Base-by-base conservation (phyloP, 202 grass and related monocot species). In the Panicum hallii region DNA sequence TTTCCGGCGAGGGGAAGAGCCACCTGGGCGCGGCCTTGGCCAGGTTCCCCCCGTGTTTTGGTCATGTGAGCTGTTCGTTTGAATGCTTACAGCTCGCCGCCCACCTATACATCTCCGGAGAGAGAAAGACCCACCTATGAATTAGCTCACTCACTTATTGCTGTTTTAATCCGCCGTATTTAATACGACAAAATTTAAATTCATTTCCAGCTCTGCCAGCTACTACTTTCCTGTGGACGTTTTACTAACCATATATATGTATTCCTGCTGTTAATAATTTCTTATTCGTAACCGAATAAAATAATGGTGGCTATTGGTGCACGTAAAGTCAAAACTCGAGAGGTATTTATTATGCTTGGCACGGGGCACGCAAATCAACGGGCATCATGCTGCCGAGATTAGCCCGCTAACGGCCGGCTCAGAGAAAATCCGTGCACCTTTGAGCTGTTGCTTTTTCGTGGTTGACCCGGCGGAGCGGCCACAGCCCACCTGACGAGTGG, bases 381-480 rank as follows among this genome's bases (percentile, higher is more conserved):
- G 67, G 7, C 70, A 86, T 67, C 73, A 83, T 75, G 48, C 48
- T 16, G 72, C 49, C 11, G 60, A 11, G 84, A 79, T 87, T 86
- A 79, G 41, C 32, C 65, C 42, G 43, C 49, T 19, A 86, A 67
- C 74, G 22, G 73, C 74, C 50, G 50, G 46, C 66, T 43, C 79
- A 64, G 74, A 19, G 67, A 55, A 83, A 87, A 74, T 83, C 88
- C 79, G 79, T 90, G 83, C 83, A 2, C 17, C 75, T 65, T 72
- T 52, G 74, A 65, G 74, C 67, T n/a, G 47, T 6, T 42, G n/a
- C 49, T 47, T 78, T 61, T 66, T 58, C 43, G 11, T 36, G 74
- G 74, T 74, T 87, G 74, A 83, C 74, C 67, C 11, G 13, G 44
- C 20, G 58, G 22, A 42, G 14, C 44, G 5, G 54, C 63, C 36